A percentile compares a stretch with the other conserved stretches of the same genome.
Evolutionary conservation across 257 asterid species (phyloP).

Genomic region (Catharanthus roseus): DNA sequence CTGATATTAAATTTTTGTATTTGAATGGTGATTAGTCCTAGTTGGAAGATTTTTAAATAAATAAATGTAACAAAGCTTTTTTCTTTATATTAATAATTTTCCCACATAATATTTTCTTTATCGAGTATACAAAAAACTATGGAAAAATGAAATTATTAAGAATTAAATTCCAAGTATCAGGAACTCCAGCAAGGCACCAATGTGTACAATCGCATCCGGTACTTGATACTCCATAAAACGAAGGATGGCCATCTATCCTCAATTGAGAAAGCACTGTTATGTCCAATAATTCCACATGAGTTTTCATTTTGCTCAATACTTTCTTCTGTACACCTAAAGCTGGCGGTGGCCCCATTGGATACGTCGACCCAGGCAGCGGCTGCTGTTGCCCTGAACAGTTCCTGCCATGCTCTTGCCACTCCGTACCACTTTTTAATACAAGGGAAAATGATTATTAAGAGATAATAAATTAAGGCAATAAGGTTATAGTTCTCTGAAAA

Average conservation of each 20-base stretch:
- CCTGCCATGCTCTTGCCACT: slow-evolving; percentile 18
- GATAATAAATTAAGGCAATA: background rate
- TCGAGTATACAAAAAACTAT: background rate
- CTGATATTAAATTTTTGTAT: too few relatives aligned
- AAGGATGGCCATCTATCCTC: slow-evolving; percentile 39
- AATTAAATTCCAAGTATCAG: slow-evolving; percentile 40
- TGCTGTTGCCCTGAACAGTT: slow-evolving; percentile 21
- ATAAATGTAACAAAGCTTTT: background rate
- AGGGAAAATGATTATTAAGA: background rate
- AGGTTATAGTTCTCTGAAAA: too few relatives aligned
- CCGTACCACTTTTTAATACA: slow-evolving; percentile 15
- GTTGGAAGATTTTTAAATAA: too few relatives aligned
- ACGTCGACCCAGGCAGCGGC: slow-evolving; percentile 22
- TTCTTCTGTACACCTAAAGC: slow-evolving; percentile 20
- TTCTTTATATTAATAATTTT: background rate
- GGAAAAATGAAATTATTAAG: slow-evolving; percentile 12
- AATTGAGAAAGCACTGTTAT: slow-evolving; percentile 32
- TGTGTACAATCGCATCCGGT: slow-evolving; percentile 31
- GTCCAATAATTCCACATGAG: slow-evolving; percentile 20
- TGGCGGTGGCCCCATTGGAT: slow-evolving; percentile 23
- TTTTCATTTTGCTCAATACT: slow-evolving; percentile 12
- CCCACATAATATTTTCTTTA: background rate
- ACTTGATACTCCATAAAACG: slow-evolving; percentile 20
- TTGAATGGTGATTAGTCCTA: too few relatives aligned
- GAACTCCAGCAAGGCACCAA: slow-evolving; percentile 44